Evolutionary conservation across 345 rosid species (phyloP), one percentile per base, ranked within the genome.

Genomic region (Aurinia saxatilis): DNA sequence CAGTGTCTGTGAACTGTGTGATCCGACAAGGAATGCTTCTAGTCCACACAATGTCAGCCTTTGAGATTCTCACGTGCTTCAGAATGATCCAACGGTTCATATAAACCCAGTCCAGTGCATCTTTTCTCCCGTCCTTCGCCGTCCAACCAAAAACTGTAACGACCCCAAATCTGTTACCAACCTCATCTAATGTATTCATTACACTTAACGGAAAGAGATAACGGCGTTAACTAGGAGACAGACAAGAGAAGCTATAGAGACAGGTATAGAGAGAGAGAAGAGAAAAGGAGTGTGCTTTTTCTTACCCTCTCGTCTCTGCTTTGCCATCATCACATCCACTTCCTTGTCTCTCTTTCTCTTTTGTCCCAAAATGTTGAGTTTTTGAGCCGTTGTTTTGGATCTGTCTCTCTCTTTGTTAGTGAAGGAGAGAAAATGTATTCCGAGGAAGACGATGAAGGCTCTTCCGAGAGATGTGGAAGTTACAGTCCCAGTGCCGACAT

Each of bases 401-500:
- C 70, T 27, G 7, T 27, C 7, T 4, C 31, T 27, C 7, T 5
- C 6, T 1, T 27, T 4, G 31, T 7, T 3, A 23, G 27, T 6
- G 31, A 27, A 23, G 27, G 31, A 27, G 31, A 27, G 7, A 27
- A 21, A 27, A 27, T 27, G 31, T 27, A 89, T 16, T 86, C 95
- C 0, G 96, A 87, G 44, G 91, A 87, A 38, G 76, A 72, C 40
- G 91, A 84, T 16, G 63, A 25, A 11, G 84, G 73, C 35, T 80
- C 83, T 35, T 86, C 96, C 62, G 93, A 83, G 66, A 77, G 91
- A 57, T 81, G 89, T 77, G 97, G 97, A 6, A 90, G 95, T 56
- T 95, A 95, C 81, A 84, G 93, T 47, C 63, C 90, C 71, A 90
- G 99, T 72, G 97, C 97, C 46, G 99, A 95, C 68, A 78, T 95